These are phyloP conservation scores for Plasmodium inui DNA, from an alignment of 169 alveolate species.

Conservation along the genomic window DNA sequence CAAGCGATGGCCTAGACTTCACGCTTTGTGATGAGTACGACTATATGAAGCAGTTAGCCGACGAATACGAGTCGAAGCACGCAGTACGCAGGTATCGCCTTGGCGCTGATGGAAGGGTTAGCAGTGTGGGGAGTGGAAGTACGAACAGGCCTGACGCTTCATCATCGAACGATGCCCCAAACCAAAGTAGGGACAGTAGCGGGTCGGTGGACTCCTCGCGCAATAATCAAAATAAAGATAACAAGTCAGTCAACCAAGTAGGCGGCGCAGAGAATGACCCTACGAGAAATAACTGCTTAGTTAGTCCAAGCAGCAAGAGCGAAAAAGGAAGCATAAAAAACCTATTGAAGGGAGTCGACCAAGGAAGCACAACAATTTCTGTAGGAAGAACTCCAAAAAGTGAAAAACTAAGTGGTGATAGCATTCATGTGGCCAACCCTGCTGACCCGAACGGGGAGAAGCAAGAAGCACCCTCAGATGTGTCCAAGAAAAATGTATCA, in stretches of 20 bases:
- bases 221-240: background rate
- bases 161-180: background rate
- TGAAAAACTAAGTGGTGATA: background rate
- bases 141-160: background rate
- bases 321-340: constrained; percentile 9
- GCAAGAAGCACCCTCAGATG: background rate
- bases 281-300: background rate
- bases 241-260: background rate
- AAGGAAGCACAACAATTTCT: background rate
- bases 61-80: constrained; percentile 68
- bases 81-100: background rate
- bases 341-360: background rate
- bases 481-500: background rate
- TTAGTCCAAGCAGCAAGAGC: background rate
- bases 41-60: constrained; percentile 63
- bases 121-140: background rate
- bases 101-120: background rate
- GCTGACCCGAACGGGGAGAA: background rate
- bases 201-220: background rate
- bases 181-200: background rate
- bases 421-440: background rate
- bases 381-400: background rate
- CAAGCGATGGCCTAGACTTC: background rate
- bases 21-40: constrained; percentile 65
- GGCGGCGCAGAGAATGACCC: background rate